These are phyloP conservation scores for Musa schizocarpa DNA, from an alignment of 176 grass and related monocot genomes.

Conservation along the genomic window DNA sequence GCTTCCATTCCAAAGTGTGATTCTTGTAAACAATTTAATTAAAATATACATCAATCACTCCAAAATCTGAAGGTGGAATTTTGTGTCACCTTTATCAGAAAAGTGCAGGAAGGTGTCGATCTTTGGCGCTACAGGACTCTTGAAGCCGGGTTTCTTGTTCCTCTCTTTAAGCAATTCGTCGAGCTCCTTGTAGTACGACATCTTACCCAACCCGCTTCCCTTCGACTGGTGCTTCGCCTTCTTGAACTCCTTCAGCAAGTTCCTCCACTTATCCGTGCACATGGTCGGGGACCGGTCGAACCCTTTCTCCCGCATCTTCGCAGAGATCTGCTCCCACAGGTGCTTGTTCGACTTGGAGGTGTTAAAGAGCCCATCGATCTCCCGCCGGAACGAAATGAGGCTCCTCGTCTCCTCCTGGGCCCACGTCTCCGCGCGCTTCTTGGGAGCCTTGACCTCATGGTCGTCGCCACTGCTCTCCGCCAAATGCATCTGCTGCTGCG, in stretches of 20 bases:
- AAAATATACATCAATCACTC: not conserved
- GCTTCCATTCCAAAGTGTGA: not conserved
- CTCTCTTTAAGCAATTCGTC: conserved; percentile 89
- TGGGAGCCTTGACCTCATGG: conserved; percentile 51
- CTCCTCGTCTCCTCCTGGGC: conserved; percentile 80
- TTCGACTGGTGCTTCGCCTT: conserved; percentile 83
- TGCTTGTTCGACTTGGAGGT: conserved; percentile 99
- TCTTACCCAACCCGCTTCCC: conserved; percentile 57
- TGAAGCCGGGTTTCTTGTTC: conserved; percentile 37
- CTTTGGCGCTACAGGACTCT: conserved; percentile 47
- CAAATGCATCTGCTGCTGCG: conserved; percentile 34
- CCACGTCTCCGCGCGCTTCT: conserved; percentile 99
- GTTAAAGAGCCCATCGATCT: conserved; percentile 88
- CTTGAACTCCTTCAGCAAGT: conserved; percentile 96
- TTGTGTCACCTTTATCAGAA: conserved; percentile 29
- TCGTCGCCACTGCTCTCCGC: conserved; percentile 69
- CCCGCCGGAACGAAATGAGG: conserved; percentile 67
- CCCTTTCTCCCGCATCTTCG: conserved; percentile 86
- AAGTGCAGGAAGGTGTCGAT: conserved; percentile 86
- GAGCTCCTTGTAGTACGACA: conserved; percentile 97
- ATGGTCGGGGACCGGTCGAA: conserved; percentile 91
- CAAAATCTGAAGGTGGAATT: too few relatives aligned
- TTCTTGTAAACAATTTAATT: not conserved
- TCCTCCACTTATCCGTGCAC: conserved; percentile 99
- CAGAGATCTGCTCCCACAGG: conserved; percentile 95